Evolutionary conservation across 2,329 filamentous ascomycete species (phyloP), one percentile per base, ranked within the genome.

Genomic region (Colletotrichum ledebouriae): DNA sequence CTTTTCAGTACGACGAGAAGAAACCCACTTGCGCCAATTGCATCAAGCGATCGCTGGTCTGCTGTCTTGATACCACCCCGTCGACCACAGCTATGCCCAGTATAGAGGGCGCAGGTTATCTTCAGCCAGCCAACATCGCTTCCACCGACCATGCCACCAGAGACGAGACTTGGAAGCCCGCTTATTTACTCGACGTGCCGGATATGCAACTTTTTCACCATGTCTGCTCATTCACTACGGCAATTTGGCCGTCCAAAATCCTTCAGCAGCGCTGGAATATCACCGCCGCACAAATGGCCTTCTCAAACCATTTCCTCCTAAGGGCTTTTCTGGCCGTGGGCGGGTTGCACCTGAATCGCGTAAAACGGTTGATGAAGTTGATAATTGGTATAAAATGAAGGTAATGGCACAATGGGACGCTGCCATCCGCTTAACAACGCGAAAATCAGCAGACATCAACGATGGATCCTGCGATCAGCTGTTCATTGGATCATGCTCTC

Each of bases 21-120:
- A 56, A 56, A 42, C 53, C 53, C 6, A 42, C 12, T 33, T 56
- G 37, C 37, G 42, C 34, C 53, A 56, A 42, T 10, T 56, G 53
- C 12, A 13, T 57, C 37, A 57, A 57, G 15, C 22, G 53, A 37
- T 57, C 20, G 15, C 13, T 42, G 1, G 37, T 39, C n/a, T 57
- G 53, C 37, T 33, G 53, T 5, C 37, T 57, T 11, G 25, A 25
- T 22, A 42, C 34, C 0, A 25, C 0, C 10, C 37, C 20, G 1
- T 57, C 53, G 1, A 13, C 37, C 6, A n/a, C 37, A n/a, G 17
- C 53, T 15, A 57, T 34, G 13, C 37, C 37, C 0, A 20, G 39
- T 0, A 3, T 29, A 0, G 41, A 20, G 13, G 12, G 20, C 11
- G 15, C 37, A 29, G 25, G 20, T 22, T 0, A 1, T 13, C 2